Percentiles rank a stretch among this genome's conserved stretches.
Evolutionary conservation across 176 grass and related monocot genomes (phyloP).

Genomic region (Metroxylon sagu): DNA sequence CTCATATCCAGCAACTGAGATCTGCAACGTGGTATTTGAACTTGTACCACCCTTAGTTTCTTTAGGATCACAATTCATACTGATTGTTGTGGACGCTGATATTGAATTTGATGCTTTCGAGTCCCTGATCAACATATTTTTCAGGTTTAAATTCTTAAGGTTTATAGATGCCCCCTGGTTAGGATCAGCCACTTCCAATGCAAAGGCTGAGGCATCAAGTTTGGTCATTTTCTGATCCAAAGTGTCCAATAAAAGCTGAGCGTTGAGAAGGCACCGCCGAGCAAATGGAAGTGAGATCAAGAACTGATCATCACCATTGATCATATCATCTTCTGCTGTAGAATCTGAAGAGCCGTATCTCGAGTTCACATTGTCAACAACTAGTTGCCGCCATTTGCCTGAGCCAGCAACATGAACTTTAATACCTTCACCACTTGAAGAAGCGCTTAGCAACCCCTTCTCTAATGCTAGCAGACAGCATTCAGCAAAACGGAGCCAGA

Average conservation of each 20-base stretch:
- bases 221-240: slow-evolving; percentile 20
- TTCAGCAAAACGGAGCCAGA: slow-evolving; percentile 91
- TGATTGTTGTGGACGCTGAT: slow-evolving; percentile 10
- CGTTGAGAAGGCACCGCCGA: slow-evolving; percentile 64
- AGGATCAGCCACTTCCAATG: slow-evolving; percentile 26
- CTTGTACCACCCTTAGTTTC: slow-evolving; percentile 16
- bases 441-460: slow-evolving; percentile 44
- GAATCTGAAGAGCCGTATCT: slow-evolving; percentile 24
- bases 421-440: slow-evolving; percentile 40
- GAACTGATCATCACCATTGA: slow-evolving; percentile 22
- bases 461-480: slow-evolving; percentile 69
- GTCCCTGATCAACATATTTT: slow-evolving; percentile 30
- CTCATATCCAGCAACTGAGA: slow-evolving; percentile 46
- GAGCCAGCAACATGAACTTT: slow-evolving; percentile 66
- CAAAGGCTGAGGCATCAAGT: background rate
- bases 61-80: slow-evolving; percentile 51
- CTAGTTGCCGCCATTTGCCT: slow-evolving; percentile 54
- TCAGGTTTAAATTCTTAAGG: slow-evolving; percentile 35
- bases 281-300: slow-evolving; percentile 63
- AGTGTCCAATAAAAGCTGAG: slow-evolving; percentile 44
- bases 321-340: slow-evolving; percentile 12
- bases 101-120: slow-evolving; percentile 31
- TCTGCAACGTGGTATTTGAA: slow-evolving; percentile 51
- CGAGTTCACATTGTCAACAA: slow-evolving; percentile 36
- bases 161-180: slow-evolving; percentile 25